Conservation (phyloP, 1,284 basidiomycete genomes). For the Microbotryum intermedium region DNA sequence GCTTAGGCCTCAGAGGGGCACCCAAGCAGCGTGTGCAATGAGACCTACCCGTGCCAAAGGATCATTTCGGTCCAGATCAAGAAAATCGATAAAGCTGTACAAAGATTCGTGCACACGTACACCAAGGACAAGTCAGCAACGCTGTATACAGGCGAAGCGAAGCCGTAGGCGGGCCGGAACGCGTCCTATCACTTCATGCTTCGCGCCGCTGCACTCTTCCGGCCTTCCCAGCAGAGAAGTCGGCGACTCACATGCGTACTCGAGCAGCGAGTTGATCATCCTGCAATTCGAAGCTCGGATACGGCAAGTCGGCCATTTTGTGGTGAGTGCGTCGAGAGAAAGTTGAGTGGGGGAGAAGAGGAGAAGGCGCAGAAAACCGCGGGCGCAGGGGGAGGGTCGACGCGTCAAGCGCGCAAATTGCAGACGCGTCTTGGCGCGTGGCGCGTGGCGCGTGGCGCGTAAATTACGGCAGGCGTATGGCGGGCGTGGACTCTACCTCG, state of each 20-base stretch:
- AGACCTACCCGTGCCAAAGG: conserved; percentile 16
- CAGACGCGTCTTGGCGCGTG: no score
- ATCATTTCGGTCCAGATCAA: conserved; percentile 21
- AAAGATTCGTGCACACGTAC: background rate
- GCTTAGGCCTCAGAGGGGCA: background rate
- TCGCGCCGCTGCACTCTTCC: background rate
- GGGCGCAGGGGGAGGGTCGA: no score
- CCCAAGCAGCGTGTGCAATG: no score
- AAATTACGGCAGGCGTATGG: no score
- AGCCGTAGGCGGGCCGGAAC: background rate
- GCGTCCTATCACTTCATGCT: background rate
- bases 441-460: no score
- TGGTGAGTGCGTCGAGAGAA: background rate
- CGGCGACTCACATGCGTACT: conserved; percentile 36
- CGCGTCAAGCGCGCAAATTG: no score
- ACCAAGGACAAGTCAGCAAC: background rate
- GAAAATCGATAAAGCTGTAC: conserved; percentile 24
- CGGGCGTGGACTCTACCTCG: no score
- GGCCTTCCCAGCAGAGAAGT: no score
- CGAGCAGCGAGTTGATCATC: conserved; percentile 69
- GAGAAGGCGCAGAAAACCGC: no score
- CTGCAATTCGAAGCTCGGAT: conserved; percentile 30
- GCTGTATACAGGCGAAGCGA: background rate
- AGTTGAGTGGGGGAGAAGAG: no score
- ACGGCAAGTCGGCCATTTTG: conserved; percentile 1